A percentile compares a stretch with the other conserved stretches of the same genome.
These are phyloP conservation scores for Trematosphaeria pertusa DNA, from an alignment of 2,329 filamentous ascomycete genomes.

Conservation along the genomic window DNA sequence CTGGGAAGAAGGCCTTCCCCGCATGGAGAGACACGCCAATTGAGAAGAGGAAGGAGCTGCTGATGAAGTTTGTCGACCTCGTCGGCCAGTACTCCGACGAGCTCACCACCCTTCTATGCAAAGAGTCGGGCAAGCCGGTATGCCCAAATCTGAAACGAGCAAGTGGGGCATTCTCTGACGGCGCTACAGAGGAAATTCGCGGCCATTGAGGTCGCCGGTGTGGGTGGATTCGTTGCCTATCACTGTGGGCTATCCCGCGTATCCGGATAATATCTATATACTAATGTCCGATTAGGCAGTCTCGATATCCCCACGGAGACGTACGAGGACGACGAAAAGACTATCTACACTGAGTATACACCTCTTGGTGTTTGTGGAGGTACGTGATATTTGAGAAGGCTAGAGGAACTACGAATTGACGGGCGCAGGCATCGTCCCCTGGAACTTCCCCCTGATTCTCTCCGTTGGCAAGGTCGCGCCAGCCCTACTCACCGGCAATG, in stretches of 20 bases:
- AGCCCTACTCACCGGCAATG: slow-evolving; percentile 64
- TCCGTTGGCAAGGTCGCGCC: slow-evolving; percentile 63
- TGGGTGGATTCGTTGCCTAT: slow-evolving; percentile 46
- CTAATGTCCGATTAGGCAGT: slow-evolving; percentile 24
- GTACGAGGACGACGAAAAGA: slow-evolving; percentile 55
- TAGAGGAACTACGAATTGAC: not conserved
- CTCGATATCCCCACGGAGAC: slow-evolving; percentile 48
- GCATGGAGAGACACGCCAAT: slow-evolving; percentile 51
- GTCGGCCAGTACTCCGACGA: slow-evolving; percentile 38
- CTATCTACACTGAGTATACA: slow-evolving; percentile 54
- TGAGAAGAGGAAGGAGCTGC: slow-evolving; percentile 42
- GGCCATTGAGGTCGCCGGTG: slow-evolving; percentile 47
- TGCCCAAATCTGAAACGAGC: not conserved
- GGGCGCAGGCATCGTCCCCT: slow-evolving; percentile 42
- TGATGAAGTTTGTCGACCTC: slow-evolving; percentile 34
- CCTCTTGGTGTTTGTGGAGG: slow-evolving; percentile 55
- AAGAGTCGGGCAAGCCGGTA: slow-evolving; percentile 48
- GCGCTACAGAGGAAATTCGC: slow-evolving; percentile 48
- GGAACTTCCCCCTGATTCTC: slow-evolving; percentile 63
- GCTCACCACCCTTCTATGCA: slow-evolving; percentile 40
- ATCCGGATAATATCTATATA: not conserved
- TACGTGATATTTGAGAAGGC: not conserved
- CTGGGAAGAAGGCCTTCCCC: slow-evolving; percentile 57
- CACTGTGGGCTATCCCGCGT: slow-evolving; percentile 32
- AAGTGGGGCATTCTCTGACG: slow-evolving; percentile 12